Evolutionary conservation across 345 rosid species (phyloP), one percentile per base, ranked within the genome.

Genomic region (Dipteronia dyeriana): DNA sequence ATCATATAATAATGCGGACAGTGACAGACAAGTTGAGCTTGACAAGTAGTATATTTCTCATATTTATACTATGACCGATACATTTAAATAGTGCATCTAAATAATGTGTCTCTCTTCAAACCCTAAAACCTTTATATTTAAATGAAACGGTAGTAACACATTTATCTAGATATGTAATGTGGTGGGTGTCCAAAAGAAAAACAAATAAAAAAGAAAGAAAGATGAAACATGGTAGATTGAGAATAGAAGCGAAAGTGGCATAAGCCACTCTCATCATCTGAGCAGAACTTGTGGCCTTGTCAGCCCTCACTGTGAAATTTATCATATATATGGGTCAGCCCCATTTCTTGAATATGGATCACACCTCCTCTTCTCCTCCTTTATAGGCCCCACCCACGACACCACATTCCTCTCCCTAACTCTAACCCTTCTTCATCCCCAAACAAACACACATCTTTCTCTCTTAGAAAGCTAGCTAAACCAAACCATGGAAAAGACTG

Each of bases 251-350:
- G 76, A 79, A 76, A 79, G 67, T 75, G 79, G 70, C 76, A 69
- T 73, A 78, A 69, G 79, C 74, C 81, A 78, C 63, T 79, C 84
- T 72, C 84, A 73, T 72, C 84, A 73, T 74, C 79, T 80, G 82
- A 76, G 71, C 77, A 82, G 75, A 85, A 81, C 83, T 75, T 79
- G 86, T 85, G 88, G 79, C 85, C 80, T 79, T 85, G 84, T 85
- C 88, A 87, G 83, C 83, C 68, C 79, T 83, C 88, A 78, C 85
- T 79, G 79, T 82, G 82, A 82, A 70, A 83, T 79, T 67, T 73
- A 73, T 80, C 77, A 70, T 73, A 73, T 80, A 79, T 82, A 73
- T 83, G 82, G 74, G 76, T 76, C 85, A 68, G 70, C 78, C 83
- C 72, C 67, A 74, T 61, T 79, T 79, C 38, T 71, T 54, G 38